Evolutionary conservation across 2,329 filamentous ascomycete species (phyloP).

Genomic region (Xylaria multiplex): DNA sequence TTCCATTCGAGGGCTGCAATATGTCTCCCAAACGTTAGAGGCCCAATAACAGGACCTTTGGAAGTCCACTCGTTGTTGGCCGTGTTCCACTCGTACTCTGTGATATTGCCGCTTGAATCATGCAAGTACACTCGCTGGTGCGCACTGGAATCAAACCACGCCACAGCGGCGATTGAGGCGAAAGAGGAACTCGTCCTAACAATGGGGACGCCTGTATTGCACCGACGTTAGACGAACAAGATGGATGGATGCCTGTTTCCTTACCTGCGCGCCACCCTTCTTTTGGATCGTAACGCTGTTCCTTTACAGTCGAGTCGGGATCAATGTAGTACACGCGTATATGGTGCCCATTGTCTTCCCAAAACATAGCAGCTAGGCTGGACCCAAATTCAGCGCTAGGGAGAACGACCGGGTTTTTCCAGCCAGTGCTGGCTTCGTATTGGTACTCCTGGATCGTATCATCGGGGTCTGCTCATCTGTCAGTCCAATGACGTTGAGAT

Average conservation of each 20-base stretch:
- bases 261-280: background rate
- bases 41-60: background rate
- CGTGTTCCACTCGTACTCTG: background rate
- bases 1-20: conserved; percentile 2
- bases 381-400: conserved; percentile 1
- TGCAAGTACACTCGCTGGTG: conserved; percentile 6
- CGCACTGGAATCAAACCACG: background rate
- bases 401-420: background rate
- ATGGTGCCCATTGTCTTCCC: background rate
- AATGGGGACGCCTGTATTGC: background rate
- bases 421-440: background rate
- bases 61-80: background rate
- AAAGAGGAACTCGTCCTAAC: background rate
- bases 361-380: background rate
- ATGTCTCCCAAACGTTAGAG: background rate
- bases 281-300: background rate
- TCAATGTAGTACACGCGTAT: background rate
- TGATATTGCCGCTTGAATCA: background rate
- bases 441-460: background rate
- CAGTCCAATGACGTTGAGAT: background rate
- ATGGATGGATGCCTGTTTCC: background rate
- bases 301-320: conserved; percentile 1
- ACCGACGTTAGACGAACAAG: background rate
- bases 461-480: background rate
- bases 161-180: conserved; percentile 3